Base-by-base conservation (phyloP, 1,139 yeast genomes). In the Groenewaldozyma sp. region DNA sequence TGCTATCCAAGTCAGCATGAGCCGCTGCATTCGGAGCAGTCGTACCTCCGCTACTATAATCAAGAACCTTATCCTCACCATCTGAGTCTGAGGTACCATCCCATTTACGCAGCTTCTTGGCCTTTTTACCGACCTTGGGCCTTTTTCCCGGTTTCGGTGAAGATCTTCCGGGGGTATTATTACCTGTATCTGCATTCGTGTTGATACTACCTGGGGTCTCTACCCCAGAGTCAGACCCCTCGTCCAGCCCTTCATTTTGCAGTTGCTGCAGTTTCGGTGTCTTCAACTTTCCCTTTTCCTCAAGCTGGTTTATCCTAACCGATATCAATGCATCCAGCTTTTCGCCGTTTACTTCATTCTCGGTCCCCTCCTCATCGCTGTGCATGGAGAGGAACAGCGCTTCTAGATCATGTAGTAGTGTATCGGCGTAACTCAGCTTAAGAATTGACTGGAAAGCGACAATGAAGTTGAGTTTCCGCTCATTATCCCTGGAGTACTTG, bases 61-160 rank as follows among this genome's bases (percentile, higher is more conserved):
- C 82, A 31, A 76, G 55, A 2, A 56, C 51, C 17, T 38, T 54
- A 5, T 54, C 55, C 4, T 56, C 57, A 36, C 61, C 65, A 28
- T 62, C 69, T 21, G 71, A 76, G 37, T 65, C 67, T 32, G 64
- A 81, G 51, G 73, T 75, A 1, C 62, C 65, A 34, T 62, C 68
- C 74, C 75, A 70, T 42, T 62, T 64, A 42, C 76, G 60, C 54
- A 53, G 51, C 16, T 63, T 60, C 48, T 68, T 68, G 41, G 64
- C 65, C 16, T 47, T 37, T 4, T 45, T 45, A 6, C 42, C 36
- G 42, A 29, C 11, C 7, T 7, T 11, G 7, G 7, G 7, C 13
- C 18, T 29, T 18, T 29, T 29, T 6, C 18, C 17, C 18, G 22
- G 22, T 18, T 29, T 29, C 6, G 31, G 31, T 13, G 31, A 27